These are phyloP conservation scores for Tritrichomonas musculus DNA, from an alignment of 208 protist species.

Conservation along the genomic window DNA sequence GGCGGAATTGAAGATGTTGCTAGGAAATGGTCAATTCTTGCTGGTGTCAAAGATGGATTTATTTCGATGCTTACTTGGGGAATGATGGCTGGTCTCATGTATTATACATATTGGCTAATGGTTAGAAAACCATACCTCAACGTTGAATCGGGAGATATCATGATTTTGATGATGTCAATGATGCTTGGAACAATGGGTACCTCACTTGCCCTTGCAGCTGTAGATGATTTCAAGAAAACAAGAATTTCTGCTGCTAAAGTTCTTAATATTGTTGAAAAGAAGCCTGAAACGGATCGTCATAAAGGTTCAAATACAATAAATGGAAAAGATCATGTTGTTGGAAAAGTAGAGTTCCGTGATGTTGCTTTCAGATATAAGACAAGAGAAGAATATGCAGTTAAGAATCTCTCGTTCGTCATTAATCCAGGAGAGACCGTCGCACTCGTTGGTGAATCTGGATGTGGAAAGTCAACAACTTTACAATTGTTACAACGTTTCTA, in stretches of 20 bases:
- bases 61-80: not conserved
- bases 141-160: not conserved
- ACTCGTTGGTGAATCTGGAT: constrained; percentile 21
- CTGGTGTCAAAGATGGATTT: not conserved
- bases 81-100: not conserved
- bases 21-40: not conserved
- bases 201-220: not conserved
- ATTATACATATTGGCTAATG: not conserved
- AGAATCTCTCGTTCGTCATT: not conserved
- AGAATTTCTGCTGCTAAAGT: not conserved
- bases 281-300: not conserved
- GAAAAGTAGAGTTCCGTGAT: constrained; percentile 10
- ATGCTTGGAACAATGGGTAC: not conserved
- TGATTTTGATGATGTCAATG: not conserved
- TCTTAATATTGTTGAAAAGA: not conserved
- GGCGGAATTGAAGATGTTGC: not conserved
- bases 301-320: not conserved
- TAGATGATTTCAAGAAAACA: not conserved
- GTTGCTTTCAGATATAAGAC: not conserved
- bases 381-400: not conserved
- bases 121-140: not conserved
- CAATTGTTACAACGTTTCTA: not conserved
- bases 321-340: not conserved
- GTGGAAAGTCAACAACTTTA: constrained; percentile 12
- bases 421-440: constrained; percentile 30